Conservation (phyloP, 2,329 filamentous ascomycete species). For the Trichophyton simii region DNA sequence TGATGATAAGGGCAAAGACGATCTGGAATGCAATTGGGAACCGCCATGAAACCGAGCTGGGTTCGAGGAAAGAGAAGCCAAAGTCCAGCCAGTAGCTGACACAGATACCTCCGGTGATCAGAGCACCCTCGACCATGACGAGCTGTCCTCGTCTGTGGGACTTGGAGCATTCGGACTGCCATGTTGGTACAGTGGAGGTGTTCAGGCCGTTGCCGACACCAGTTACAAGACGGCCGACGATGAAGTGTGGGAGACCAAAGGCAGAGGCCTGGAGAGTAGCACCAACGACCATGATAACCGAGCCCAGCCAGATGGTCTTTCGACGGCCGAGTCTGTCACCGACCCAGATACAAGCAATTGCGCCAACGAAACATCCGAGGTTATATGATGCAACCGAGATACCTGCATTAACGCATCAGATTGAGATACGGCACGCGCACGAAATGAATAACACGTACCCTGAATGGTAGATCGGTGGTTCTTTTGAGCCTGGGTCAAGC, state of each 20-base stretch:
- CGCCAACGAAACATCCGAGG: constrained; percentile 40
- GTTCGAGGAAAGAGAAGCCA: constrained; percentile 41
- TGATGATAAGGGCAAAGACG: constrained; percentile 42
- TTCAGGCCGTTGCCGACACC: constrained; percentile 43
- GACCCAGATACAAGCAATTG: constrained; percentile 39
- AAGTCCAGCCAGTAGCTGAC: constrained; percentile 42
- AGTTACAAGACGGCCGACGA: constrained; percentile 40
- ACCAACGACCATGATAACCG: constrained; percentile 39
- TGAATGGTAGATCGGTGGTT: constrained; percentile 38
- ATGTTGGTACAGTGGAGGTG: constrained; percentile 41
- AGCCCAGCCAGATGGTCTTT: constrained; percentile 39
- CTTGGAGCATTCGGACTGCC: constrained; percentile 41
- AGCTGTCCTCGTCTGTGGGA: constrained; percentile 39
- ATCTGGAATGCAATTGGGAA: constrained; percentile 49
- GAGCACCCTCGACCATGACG: constrained; percentile 42
- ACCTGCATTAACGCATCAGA: constrained; percentile 17
- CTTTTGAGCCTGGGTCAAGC: constrained; percentile 22
- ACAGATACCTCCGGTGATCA: constrained; percentile 41
- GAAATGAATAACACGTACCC: constrained; percentile 16
- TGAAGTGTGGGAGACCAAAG: constrained; percentile 38
- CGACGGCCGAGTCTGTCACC: constrained; percentile 42
- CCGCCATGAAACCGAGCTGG: constrained; percentile 39
- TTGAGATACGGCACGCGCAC: background rate
- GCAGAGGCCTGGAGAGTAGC: constrained; percentile 38
- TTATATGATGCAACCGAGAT: constrained; percentile 35